These are phyloP conservation scores for Vitis rotundifolia DNA, from an alignment of 164 flowering plant genomes.

Conservation along the genomic window DNA sequence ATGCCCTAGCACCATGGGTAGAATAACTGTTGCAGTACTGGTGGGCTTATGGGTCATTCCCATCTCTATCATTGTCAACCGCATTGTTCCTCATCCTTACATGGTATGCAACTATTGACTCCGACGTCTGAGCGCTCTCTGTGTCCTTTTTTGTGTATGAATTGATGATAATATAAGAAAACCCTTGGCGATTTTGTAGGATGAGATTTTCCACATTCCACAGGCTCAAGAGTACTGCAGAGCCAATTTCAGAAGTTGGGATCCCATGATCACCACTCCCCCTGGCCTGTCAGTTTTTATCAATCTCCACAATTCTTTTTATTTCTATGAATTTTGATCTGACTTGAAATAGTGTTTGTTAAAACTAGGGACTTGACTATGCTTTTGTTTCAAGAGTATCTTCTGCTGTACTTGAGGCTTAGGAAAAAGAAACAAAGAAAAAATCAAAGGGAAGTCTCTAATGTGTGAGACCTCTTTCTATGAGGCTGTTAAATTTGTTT, in stretches of 20 bases:
- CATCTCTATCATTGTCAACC: conserved; percentile 65
- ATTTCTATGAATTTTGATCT: neutral
- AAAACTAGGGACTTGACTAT: too few relatives aligned
- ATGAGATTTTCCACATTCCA: conserved; percentile 91
- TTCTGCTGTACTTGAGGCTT: too few relatives aligned
- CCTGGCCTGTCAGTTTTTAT: conserved; percentile 76
- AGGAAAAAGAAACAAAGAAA: too few relatives aligned
- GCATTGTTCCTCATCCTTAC: conserved; percentile 79
- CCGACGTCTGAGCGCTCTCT: too few relatives aligned
- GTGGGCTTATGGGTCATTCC: conserved; percentile 72
- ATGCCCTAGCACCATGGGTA: conserved; percentile 53
- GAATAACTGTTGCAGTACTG: conserved; percentile 53
- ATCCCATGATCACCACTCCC: conserved; percentile 98
- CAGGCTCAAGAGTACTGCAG: conserved; percentile 88
- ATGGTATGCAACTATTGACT: conserved; percentile 45
- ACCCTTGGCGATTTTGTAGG: conserved; percentile 37
- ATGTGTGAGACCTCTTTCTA: too few relatives aligned
- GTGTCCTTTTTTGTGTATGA: neutral
- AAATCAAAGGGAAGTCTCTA: too few relatives aligned
- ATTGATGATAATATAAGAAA: neutral
- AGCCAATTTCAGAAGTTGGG: conserved; percentile 86
- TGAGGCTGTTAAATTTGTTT: too few relatives aligned
- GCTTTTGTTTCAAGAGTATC: too few relatives aligned
- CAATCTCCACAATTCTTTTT: neutral
- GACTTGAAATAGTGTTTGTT: neutral